Percentiles rank a stretch among this genome's conserved stretches.
Conservation (phyloP, 345 rosid species). For the Syzygium aromaticum region DNA sequence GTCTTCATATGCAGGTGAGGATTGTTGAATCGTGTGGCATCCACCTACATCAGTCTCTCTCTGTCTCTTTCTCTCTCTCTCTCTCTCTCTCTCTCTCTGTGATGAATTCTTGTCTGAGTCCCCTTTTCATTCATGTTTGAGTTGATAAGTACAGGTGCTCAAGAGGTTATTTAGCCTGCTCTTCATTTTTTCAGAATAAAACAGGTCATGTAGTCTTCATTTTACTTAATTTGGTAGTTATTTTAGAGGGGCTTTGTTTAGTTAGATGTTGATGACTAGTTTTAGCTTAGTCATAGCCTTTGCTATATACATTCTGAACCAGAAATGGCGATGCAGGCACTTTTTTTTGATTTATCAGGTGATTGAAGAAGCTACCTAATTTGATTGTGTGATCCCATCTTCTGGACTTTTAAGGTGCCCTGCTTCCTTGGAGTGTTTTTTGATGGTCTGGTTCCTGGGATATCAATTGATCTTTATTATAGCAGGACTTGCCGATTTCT, state of each 20-base stretch:
- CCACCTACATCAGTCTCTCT: neutral
- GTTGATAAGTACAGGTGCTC: neutral
- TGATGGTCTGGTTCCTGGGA: neutral
- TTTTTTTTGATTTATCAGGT: constrained; percentile 19
- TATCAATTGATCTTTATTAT: neutral
- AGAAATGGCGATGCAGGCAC: constrained; percentile 43
- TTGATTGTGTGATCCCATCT: constrained; percentile 21
- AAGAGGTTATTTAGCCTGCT: neutral
- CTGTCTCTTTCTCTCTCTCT: neutral
- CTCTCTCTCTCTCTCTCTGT: neutral
- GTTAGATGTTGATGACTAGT: neutral
- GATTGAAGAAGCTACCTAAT: constrained; percentile 20
- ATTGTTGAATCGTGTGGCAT: constrained; percentile 4
- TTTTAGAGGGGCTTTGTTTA: neutral
- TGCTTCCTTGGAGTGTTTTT: constrained; percentile 16
- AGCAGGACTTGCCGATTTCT: neutral
- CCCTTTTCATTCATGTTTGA: neutral
- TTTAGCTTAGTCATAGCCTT: constrained; percentile 16
- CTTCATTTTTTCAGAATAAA: neutral
- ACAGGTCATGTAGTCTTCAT: neutral
- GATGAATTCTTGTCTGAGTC: neutral
- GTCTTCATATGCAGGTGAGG: constrained; percentile 33
- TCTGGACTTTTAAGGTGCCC: constrained; percentile 18
- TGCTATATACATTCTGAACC: constrained; percentile 22
- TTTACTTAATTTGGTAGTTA: neutral